Evolutionary conservation across 2,329 filamentous ascomycete genomes (phyloP).

Genomic region (Diplodia seriata): DNA sequence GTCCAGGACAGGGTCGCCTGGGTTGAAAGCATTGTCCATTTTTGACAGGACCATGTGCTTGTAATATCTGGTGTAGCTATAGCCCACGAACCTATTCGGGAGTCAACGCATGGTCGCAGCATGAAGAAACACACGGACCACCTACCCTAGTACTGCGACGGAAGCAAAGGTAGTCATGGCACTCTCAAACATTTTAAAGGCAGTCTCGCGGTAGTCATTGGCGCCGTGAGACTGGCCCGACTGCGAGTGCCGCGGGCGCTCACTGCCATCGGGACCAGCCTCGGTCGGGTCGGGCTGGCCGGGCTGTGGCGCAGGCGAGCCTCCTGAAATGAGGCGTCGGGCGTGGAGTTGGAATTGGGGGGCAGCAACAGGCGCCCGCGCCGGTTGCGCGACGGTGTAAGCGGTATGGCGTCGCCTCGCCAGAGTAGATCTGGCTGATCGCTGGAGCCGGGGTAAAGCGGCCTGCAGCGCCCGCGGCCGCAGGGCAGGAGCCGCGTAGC

Average conservation of each 20-base stretch:
- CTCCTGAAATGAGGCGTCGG: constrained; percentile 25
- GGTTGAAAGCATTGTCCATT: constrained; percentile 89
- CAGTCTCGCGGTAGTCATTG: constrained; percentile 47
- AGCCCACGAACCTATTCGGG: constrained; percentile 47
- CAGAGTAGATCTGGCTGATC: constrained; percentile 28
- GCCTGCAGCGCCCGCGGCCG: constrained; percentile 22
- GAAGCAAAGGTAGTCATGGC: constrained; percentile 60
- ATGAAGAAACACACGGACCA: constrained; percentile 14
- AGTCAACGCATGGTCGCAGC: background rate
- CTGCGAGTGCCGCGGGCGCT: constrained; percentile 4
- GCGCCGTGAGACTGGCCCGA: background rate
- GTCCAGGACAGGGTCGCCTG: constrained; percentile 87
- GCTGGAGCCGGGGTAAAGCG: constrained; percentile 23
- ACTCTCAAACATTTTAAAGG: constrained; percentile 60
- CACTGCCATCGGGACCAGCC: background rate
- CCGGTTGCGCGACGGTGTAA: constrained; percentile 10
- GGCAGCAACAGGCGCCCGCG: constrained; percentile 26
- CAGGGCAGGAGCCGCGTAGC: constrained; percentile 20
- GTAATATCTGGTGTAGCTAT: constrained; percentile 66
- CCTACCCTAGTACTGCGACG: constrained; percentile 55
- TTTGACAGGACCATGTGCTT: constrained; percentile 90
- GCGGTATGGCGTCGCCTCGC: constrained; percentile 15
- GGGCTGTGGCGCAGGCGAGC: constrained; percentile 31
- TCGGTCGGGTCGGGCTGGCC: constrained; percentile 31
- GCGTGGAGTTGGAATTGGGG: constrained; percentile 3